Percentiles rank a stretch among this genome's conserved stretches.
These are phyloP conservation scores for Hyparrhenia diplandra DNA, from an alignment of 176 grass and related monocot species.

Conservation along the genomic window DNA sequence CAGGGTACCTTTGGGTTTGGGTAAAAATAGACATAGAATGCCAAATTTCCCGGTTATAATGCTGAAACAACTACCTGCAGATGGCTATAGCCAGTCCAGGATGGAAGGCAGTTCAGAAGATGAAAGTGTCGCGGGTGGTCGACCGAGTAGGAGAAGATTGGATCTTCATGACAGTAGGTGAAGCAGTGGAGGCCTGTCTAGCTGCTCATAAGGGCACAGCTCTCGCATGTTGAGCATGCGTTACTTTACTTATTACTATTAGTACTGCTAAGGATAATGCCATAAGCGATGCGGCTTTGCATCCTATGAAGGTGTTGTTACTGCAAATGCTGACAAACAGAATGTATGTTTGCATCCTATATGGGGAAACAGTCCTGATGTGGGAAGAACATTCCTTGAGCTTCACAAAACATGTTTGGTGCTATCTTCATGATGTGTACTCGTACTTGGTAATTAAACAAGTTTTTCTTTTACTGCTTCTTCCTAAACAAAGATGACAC, in stretches of 20 bases:
- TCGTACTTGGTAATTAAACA: not conserved
- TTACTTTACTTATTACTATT: not conserved
- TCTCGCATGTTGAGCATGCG: slow-evolving; percentile 10
- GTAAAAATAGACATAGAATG: not conserved
- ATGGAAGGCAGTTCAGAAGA: slow-evolving; percentile 88
- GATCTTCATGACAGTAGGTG: slow-evolving; percentile 84
- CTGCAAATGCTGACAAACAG: slow-evolving; percentile 8
- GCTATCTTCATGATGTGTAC: not conserved
- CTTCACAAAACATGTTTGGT: not conserved
- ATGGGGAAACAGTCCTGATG: too few species aligned
- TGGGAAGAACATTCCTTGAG: not conserved
- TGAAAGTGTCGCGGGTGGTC: slow-evolving; percentile 67
- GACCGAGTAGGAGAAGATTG: slow-evolving; percentile 57
- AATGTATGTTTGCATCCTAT: not conserved
- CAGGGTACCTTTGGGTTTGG: not conserved
- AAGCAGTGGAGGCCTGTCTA: slow-evolving; percentile 70
- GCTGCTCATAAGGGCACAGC: slow-evolving; percentile 40
- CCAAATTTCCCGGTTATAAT: not conserved
- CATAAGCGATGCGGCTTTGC: slow-evolving; percentile 20
- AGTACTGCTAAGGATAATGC: slow-evolving; percentile 24
- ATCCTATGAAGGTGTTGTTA: slow-evolving; percentile 20
- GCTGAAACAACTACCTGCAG: slow-evolving; percentile 33
- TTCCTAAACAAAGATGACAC: not conserved
- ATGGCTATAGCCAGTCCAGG: slow-evolving; percentile 64
- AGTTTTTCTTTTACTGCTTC: not conserved